Percentiles rank a stretch among this genome's conserved stretches.
These are phyloP conservation scores for Combretum micranthum DNA, from an alignment of 345 rosid genomes.

Conservation along the genomic window DNA sequence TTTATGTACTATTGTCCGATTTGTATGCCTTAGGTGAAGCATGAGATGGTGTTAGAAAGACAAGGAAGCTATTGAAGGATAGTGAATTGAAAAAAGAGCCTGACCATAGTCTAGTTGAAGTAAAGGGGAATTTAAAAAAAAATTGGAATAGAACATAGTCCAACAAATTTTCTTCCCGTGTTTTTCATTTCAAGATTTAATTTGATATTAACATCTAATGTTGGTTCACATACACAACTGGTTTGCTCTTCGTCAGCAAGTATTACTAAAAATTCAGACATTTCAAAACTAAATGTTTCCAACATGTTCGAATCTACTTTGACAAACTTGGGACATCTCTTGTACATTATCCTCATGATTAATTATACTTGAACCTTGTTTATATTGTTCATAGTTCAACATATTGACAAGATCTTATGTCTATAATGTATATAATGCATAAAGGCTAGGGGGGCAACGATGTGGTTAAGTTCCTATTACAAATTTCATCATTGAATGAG, in stretches of 20 bases:
- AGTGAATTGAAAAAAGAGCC: too few species aligned
- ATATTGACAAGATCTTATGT: slow-evolving; percentile 24
- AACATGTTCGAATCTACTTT: slow-evolving; percentile 24
- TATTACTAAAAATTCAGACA: slow-evolving; percentile 51
- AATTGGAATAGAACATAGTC: slow-evolving; percentile 53
- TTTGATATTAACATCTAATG: slow-evolving; percentile 45
- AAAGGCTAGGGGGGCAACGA: slow-evolving; percentile 30
- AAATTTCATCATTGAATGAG: too few species aligned
- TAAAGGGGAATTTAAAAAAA: slow-evolving; percentile 50
- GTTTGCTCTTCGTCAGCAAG: slow-evolving; percentile 50
- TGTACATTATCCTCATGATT: slow-evolving; percentile 9
- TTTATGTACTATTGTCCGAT: too few species aligned
- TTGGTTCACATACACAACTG: slow-evolving; percentile 53
- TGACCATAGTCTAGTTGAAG: too few species aligned
- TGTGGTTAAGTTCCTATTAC: too few species aligned
- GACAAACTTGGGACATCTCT: slow-evolving; percentile 19
- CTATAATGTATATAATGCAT: slow-evolving; percentile 31
- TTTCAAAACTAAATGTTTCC: slow-evolving; percentile 36
- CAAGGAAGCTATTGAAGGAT: too few species aligned
- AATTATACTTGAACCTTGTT: slow-evolving; percentile 14
- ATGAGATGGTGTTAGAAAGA: too few species aligned
- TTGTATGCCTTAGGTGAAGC: too few species aligned
- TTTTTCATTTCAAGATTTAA: slow-evolving; percentile 38
- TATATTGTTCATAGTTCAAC: slow-evolving; percentile 23
- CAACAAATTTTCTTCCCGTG: slow-evolving; percentile 34